A percentile compares a stretch with the other conserved stretches of the same genome.
Evolutionary conservation across 2,329 filamentous ascomycete species (phyloP).

Genomic region (Ascochyta koolunga): DNA sequence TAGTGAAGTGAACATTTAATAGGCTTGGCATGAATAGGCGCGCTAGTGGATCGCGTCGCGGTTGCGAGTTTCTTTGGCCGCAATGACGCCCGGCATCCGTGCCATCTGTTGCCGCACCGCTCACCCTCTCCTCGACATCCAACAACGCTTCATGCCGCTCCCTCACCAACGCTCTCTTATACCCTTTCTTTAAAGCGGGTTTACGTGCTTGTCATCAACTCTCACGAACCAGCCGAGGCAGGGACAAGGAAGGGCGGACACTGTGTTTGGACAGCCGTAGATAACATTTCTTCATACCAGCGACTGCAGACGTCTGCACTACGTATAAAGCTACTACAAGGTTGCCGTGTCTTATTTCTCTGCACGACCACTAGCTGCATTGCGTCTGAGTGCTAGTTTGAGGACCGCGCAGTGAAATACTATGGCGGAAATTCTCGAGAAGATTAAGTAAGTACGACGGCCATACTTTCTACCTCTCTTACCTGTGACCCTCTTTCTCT

Average conservation of each 20-base stretch:
- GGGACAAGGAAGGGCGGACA: conserved; percentile 1
- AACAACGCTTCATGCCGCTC: background rate
- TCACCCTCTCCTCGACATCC: conserved; percentile 6
- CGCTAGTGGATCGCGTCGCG: conserved; percentile 35
- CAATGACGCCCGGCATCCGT: conserved; percentile 20
- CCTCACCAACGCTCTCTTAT: background rate
- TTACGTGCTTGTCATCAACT: background rate
- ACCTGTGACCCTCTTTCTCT: background rate
- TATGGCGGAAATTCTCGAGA: conserved; percentile 45
- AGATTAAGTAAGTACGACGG: conserved; percentile 39
- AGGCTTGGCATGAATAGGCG: conserved; percentile 28
- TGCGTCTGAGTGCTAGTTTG: background rate
- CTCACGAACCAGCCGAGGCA: background rate
- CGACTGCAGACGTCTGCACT: background rate
- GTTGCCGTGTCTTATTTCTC: conserved; percentile 19
- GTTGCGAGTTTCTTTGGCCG: conserved; percentile 29
- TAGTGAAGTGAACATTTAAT: conserved; percentile 24
- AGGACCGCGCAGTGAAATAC: conserved; percentile 16
- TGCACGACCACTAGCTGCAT: conserved; percentile 12
- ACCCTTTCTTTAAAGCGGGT: background rate
- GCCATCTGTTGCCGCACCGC: conserved; percentile 4
- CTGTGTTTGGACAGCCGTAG: conserved; percentile 3
- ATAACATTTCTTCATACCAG: conserved; percentile 12
- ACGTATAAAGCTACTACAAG: background rate
- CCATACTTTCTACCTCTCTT: background rate